Base-by-base conservation (phyloP, 257 asterid genomes). In the Lavandula angustifolia region DNA sequence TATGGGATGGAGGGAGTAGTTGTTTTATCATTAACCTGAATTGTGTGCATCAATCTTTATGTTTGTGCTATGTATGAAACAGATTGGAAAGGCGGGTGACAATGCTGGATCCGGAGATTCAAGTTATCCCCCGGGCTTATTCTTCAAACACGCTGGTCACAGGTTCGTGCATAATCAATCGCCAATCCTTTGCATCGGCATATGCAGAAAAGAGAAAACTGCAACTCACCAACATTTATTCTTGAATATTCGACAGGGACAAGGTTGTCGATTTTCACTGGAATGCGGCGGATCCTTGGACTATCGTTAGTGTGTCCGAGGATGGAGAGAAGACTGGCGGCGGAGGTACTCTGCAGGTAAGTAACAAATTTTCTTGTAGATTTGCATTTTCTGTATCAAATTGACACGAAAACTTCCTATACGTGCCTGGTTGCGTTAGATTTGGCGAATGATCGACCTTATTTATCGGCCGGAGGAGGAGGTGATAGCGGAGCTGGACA, bases 241-340 rank as follows among this genome's bases (percentile, higher is more conserved):
- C 70, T 22, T 57, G 66, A 44, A 53, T 54, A 63, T 54, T 62
- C 35, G 47, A 60, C 82, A 94, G 99, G 92, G 97, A 90, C 69
- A 94, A 90, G 81, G 95, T 94, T 58, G 99, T 94, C 16, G 99
- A 94, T 62, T 94, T 94, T 71, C 97, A 94, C 71, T 94, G 99
- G 99, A 90, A 94, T 62, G 81, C 90, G 31, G 84, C 92, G 0
- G 97, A 90, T 70, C 97, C 96, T 1, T 94, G 99, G 99, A 90
- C 96, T 4, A 76, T 94, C 47, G 99, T 87, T 40, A 94, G 99
- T 49, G 99, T 94, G n/a, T 94, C 99, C 35, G 85, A 82, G 60
- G 88, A 82, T 56, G 88, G 85, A 13, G 88, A 82, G 37, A 82
- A 82, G 64, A 76, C 82, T 9, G 85, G 88, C 17, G 88, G 88